Base-by-base conservation (phyloP, 2,329 filamentous ascomycete genomes). In the Xylariaceae sp. region DNA sequence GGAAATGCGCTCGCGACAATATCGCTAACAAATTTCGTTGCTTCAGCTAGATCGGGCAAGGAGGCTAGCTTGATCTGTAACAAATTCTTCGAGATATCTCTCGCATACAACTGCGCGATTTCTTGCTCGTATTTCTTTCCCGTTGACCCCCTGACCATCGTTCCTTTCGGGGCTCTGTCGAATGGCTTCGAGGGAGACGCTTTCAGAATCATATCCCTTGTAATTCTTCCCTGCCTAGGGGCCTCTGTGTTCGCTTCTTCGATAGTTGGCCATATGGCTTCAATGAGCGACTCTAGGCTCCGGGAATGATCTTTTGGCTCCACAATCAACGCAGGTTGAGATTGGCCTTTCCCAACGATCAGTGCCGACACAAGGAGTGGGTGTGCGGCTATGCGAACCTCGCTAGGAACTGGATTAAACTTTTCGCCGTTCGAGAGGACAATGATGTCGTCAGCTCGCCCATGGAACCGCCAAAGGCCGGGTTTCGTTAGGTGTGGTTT, bases 401-500 rank as follows among this genome's bases (percentile, higher is more conserved):
- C 56, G 6, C 32, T 47, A 3, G 51, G 51, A 14, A 52, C 49
- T 2, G 56, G 56, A 32, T 58, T 54, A 29, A 54, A 54, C 29
- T 55, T 58, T 23, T 58, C 56, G 6, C 56, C 51, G 19, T 58
- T 58, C 2, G 56, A 58, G 3, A 58, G 52, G 16, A 58, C 56
- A 20, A 55, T 52, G 5, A 54, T 50, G 16, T 58, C 56, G 14
- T 58, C 56, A 2, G 37, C 51, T 9, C 51, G 56, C 14, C 48
- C 56, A 41, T 50, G 52, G 23, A 54, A 52, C 2, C 40, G 54
- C 56, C 56, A 54, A 37, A 58, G 44, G 23, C 42, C 44, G 6
- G 49, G 14, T 37, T 51, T 58, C 32, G 42, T 44, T 3, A 51
- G 52, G 18, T 54, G 56, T 10, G 19, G 41, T 12, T 41, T 23